Conservation (phyloP, 306 rosid genomes). For the Quercus ilex region DNA sequence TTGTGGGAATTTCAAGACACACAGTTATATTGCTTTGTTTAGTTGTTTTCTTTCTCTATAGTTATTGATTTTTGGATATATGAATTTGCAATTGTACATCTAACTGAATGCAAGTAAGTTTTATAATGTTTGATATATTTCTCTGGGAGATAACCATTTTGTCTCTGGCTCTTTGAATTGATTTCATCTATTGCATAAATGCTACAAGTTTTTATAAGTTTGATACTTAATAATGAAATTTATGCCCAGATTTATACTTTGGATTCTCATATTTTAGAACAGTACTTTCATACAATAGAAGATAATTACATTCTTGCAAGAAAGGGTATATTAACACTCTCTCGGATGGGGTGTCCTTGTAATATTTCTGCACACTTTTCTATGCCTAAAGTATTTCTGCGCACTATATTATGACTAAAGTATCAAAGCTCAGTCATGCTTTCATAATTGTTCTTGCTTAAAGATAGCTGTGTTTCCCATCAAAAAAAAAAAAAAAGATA, state of each 20-base stretch:
- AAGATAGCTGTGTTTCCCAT: background rate
- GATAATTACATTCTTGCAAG: background rate
- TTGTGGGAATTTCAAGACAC: background rate
- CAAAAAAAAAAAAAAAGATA: too few relatives aligned
- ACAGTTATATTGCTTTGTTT: too few relatives aligned
- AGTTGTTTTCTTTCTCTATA: background rate
- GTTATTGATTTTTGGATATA: background rate
- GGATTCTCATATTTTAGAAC: background rate
- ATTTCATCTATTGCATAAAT: background rate
- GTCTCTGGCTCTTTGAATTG: background rate
- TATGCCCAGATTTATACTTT: constrained; percentile 1
- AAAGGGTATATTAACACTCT: too few relatives aligned
- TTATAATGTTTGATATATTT: background rate
- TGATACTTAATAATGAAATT: background rate
- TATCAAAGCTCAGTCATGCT: background rate
- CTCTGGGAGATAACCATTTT: background rate
- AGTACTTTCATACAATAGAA: background rate
- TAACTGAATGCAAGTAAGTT: background rate
- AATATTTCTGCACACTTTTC: too few relatives aligned
- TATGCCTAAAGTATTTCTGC: background rate
- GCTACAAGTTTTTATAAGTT: background rate
- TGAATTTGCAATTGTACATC: background rate
- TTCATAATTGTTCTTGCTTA: background rate
- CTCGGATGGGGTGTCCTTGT: too few relatives aligned
- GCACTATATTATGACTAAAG: background rate